Percentiles rank a stretch among this genome's conserved stretches.
Conservation (phyloP, 495 filamentous ascomycete species). For the Achaetomiella virescens region DNA sequence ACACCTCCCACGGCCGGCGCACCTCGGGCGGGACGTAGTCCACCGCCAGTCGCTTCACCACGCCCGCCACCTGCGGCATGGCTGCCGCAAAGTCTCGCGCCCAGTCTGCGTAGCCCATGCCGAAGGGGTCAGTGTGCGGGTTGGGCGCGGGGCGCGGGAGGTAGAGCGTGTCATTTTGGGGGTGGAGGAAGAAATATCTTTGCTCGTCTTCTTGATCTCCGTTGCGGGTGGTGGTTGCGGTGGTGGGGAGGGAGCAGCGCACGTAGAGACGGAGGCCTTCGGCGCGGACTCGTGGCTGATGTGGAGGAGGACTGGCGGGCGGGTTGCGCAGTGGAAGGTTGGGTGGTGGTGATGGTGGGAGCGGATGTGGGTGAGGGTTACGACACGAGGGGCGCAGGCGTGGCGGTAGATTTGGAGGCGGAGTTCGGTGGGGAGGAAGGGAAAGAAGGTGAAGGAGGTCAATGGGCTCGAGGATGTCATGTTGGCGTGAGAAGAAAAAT, state of each 20-base stretch:
- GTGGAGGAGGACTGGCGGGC: conserved; percentile 37
- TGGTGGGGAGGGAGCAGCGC: conserved; percentile 19
- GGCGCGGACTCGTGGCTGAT: conserved; percentile 40
- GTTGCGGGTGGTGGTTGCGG: conserved; percentile 1
- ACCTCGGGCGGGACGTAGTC: conserved; percentile 43
- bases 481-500: not conserved
- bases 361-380: conserved; percentile 35
- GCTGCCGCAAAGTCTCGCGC: conserved; percentile 34
- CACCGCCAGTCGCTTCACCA: conserved; percentile 37
- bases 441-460: conserved; percentile 37
- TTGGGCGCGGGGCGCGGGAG: conserved; percentile 34
- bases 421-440: conserved; percentile 41
- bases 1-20: conserved; percentile 48
- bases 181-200: conserved; percentile 39
- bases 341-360: conserved; percentile 15
- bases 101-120: conserved; percentile 44
- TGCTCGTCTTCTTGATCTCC: not conserved
- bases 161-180: conserved; percentile 43
- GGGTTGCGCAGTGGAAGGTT: conserved; percentile 31
- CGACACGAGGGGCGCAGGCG: conserved; percentile 35
- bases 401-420: conserved; percentile 46
- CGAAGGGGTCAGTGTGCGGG: not conserved
- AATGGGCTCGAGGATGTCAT: conserved; percentile 11
- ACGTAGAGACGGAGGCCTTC: conserved; percentile 38
- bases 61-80: conserved; percentile 22